Base-by-base conservation (phyloP, 208 protist species). In the Leishmania guyanensis region DNA sequence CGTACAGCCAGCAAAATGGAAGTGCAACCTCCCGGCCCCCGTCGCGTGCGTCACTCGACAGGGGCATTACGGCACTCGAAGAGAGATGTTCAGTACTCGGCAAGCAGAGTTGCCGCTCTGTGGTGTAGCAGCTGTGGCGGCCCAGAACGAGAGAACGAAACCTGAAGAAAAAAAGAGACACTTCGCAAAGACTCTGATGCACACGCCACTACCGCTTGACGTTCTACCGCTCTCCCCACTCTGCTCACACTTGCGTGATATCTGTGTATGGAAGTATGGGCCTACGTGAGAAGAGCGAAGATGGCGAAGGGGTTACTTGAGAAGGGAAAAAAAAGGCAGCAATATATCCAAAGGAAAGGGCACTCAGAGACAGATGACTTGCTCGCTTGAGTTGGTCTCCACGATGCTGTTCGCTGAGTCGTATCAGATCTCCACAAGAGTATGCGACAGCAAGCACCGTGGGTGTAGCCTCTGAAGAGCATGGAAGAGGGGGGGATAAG, bases 1-100 rank as follows among this genome's bases (percentile, higher is more conserved):
- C 50, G 26, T 16, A 29, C 74, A 77, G 53, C 74, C 74, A 77
- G 56, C 74, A 6, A 65, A 77, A 77, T 8, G 14, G 74, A 48
- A 77, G 29, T 16, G 48, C 22, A 3, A 64, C 72, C 16, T 62
- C 29, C 43, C 20, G 48, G 14, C 12, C 48, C 6, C 0, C 22
- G 12, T 73, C 69, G 69, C 69, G 22, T 26, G 22, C 69, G 33
- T 29, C 69, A 54, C 69, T 14, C 46, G 39, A 20, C 43, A 29
- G 69, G n/a, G 16, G 46, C 69, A 73, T 73, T 4, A 39, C 43
- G 0, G 46, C 43, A 73, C 53, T 14, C 48, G n/a, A 53, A 12
- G 46, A 20, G 51, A 64, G 3, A 68, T 14, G 62, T 29, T 20
- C 26, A 16, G 39, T n/a, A 39, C 29, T 39, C 62, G 33, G 29